Base-by-base conservation (phyloP, 2,329 filamentous ascomycete genomes). In the Ophiostoma populinum region DNA sequence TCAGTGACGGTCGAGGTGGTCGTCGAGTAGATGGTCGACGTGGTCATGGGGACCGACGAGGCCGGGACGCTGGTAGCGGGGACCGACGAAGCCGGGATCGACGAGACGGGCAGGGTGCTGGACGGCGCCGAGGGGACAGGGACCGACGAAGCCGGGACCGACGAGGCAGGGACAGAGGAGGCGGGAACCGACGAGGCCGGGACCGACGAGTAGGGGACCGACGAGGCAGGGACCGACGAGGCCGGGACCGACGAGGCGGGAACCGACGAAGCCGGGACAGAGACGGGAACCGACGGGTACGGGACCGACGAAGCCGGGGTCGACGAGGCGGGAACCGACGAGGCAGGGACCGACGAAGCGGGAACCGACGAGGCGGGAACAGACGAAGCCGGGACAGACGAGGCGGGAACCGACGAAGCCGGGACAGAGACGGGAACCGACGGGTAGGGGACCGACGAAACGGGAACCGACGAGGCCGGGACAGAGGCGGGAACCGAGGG, bases 1-100 rank as follows among this genome's bases (percentile, higher is more conserved):
- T 56, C 61, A 39, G 59, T 67, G 51, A 70, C 55, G 37, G 65
- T 70, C 41, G 55, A 55, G 39, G 61, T 48, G 2, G 52, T 49
- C 27, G 66, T 70, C 41, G 58, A 60, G 56, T 56, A 66, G 49
- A 68, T 50, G 24, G 54, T 49, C 19, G 45, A 47, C 8, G 45
- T 47, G 24, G 43, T 47, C 24, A 29, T n/a, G n/a, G n/a, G n/a
- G n/a, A n/a, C n/a, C n/a, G n/a, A n/a, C n/a, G n/a, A n/a, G n/a
- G n/a, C n/a, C n/a, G n/a, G n/a, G n/a, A n/a, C n/a, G n/a, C n/a
- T n/a, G n/a, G n/a, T n/a, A n/a, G n/a, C n/a, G 18, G 28, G 18
- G 18, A 21, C 7, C 12, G n/a, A 13, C 5, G 20, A 16, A 20
- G 19, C 24, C 19, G 15, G n/a, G 10, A 20, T 16, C 30, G 22